phyloP scores from a whole-genome alignment of 2,329 filamentous ascomycete genomes.

The Colletotrichum sp. region DNA sequence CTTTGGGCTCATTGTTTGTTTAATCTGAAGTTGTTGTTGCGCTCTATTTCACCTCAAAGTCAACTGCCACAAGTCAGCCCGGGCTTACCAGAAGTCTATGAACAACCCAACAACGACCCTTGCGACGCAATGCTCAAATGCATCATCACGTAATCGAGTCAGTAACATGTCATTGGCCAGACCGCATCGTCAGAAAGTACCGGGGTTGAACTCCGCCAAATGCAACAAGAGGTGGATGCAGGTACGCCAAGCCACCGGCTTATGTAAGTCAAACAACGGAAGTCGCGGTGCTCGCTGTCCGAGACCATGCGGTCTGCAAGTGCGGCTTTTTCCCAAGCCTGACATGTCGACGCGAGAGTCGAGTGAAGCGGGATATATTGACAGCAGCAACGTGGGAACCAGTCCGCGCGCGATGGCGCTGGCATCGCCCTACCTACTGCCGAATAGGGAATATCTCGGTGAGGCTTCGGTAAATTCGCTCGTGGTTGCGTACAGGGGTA shows the following conservation, averaged over 20 bases:
- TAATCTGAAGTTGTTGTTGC: neutral
- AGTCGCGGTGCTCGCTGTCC: conserved; percentile 3
- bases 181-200: neutral
- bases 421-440: neutral
- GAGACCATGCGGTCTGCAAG: neutral
- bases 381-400: neutral
- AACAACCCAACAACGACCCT: neutral
- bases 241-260: neutral
- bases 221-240: neutral
- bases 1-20: neutral
- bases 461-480: neutral
- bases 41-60: neutral
- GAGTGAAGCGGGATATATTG: neutral
- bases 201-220: neutral
- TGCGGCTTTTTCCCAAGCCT: neutral
- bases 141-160: neutral
- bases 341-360: neutral
- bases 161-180: conserved; percentile 16
- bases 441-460: neutral
- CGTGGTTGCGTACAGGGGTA: neutral
- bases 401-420: neutral
- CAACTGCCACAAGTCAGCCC: neutral
- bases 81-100: neutral
- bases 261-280: conserved; percentile 11
- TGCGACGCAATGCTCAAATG: neutral